These are phyloP conservation scores for Pseudogymnoascus sp. DNA, from an alignment of 2,329 filamentous ascomycete genomes.

Conservation along the genomic window DNA sequence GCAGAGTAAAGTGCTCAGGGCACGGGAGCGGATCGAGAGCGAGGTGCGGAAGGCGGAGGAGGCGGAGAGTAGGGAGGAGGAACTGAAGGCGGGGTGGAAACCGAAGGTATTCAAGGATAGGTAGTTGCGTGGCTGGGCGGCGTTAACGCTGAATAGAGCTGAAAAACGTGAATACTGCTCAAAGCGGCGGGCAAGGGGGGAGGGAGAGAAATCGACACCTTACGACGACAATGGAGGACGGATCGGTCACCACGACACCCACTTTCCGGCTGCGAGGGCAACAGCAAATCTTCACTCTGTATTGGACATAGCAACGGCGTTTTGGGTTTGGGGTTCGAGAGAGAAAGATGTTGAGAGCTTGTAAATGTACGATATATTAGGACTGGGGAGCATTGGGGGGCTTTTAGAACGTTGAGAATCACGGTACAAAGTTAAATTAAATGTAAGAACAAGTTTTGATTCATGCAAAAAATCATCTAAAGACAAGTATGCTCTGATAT, in stretches of 20 bases:
- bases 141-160: constrained; percentile 10
- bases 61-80: constrained; percentile 65
- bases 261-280: not conserved
- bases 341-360: not conserved
- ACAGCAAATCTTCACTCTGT: constrained; percentile 10
- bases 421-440: constrained; percentile 5
- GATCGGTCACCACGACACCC: not conserved
- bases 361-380: constrained; percentile 3
- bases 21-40: constrained; percentile 83
- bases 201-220: not conserved
- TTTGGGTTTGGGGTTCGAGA: not conserved
- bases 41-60: constrained; percentile 69
- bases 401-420: constrained; percentile 2
- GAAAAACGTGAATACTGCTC: not conserved
- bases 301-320: constrained; percentile 11
- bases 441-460: constrained; percentile 8
- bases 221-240: not conserved
- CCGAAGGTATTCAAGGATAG: constrained; percentile 91
- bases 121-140: constrained; percentile 30
- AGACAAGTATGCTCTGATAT: not conserved
- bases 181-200: not conserved
- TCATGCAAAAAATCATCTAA: constrained; percentile 2
- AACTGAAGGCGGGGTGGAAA: constrained; percentile 80
- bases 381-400: not conserved
- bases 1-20: constrained; percentile 91